Evolutionary conservation across 768 basidiomycete species (phyloP).

Genomic region (Kwoniella heveanensis): DNA sequence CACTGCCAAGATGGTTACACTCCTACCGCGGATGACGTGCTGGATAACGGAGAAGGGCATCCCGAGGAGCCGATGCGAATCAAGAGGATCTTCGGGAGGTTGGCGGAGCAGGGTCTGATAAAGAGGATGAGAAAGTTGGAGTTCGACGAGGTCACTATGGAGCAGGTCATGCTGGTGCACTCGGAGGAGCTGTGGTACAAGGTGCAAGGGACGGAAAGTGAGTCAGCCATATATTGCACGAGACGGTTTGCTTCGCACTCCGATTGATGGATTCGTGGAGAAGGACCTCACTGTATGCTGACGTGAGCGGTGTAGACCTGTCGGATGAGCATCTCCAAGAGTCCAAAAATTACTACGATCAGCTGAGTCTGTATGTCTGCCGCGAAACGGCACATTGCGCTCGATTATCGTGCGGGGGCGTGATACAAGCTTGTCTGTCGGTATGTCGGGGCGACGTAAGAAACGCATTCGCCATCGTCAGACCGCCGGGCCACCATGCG

Average conservation of each 20-base stretch:
- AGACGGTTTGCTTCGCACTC: too few relatives aligned
- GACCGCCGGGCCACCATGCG: constrained; percentile 97
- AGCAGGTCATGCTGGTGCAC: constrained; percentile 87
- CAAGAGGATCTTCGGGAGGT: constrained; percentile 68
- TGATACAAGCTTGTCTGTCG: constrained; percentile 82
- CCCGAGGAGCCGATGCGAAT: constrained; percentile 81
- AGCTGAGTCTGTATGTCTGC: constrained; percentile 89
- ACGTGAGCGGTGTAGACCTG: constrained; percentile 63
- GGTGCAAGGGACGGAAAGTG: constrained; percentile 78
- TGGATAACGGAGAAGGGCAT: constrained; percentile 62
- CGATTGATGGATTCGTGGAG: too few relatives aligned
- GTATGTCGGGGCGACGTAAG: constrained; percentile 78
- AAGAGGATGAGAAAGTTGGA: constrained; percentile 75
- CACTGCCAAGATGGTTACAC: constrained; percentile 64
- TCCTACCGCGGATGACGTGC: constrained; percentile 43
- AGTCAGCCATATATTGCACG: too few relatives aligned
- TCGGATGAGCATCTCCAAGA: constrained; percentile 72
- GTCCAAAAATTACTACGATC: constrained; percentile 81
- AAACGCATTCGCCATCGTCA: constrained; percentile 90
- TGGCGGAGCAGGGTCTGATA: constrained; percentile 66
- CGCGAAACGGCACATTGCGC: constrained; percentile 81
- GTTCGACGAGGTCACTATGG: constrained; percentile 70
- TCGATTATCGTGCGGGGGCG: constrained; percentile 87
- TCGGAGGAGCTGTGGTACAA: constrained; percentile 89
- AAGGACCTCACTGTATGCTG: too few relatives aligned